A percentile compares a stretch with the other conserved stretches of the same genome.
phyloP scores from a whole-genome alignment of 2,329 filamentous ascomycete genomes.

The Curvularia sp. region DNA sequence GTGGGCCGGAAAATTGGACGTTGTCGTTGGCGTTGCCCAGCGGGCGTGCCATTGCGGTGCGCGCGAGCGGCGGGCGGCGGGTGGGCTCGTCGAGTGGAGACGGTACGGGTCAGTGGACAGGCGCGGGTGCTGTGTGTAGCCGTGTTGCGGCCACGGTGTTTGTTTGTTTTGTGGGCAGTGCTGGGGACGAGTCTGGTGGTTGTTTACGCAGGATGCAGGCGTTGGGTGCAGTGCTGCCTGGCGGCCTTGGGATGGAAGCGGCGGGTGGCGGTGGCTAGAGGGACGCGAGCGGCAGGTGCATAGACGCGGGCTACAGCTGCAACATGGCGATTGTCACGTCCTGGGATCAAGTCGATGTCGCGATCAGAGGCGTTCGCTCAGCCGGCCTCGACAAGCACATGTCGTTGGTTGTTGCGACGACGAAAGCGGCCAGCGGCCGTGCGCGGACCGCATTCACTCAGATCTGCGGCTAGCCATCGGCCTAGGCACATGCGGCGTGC shows the following conservation, averaged over 20 bases:
- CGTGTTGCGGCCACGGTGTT: not conserved
- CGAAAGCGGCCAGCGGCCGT: constrained; percentile 9
- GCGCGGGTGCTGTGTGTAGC: not conserved
- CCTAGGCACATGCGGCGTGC: constrained; percentile 17
- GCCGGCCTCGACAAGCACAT: constrained; percentile 14
- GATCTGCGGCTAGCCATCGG: constrained; percentile 19
- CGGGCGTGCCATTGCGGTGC: constrained; percentile 44
- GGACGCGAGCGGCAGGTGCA: not conserved
- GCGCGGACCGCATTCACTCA: constrained; percentile 17
- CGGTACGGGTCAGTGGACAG: not conserved
- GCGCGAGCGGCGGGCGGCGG: constrained; percentile 9
- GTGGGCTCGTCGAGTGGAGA: constrained; percentile 10
- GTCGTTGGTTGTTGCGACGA: constrained; percentile 2
- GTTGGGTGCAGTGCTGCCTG: constrained; percentile 23
- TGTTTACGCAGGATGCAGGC: not conserved
- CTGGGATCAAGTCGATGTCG: not conserved
- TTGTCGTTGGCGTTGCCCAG: constrained; percentile 29
- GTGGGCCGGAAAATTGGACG: constrained; percentile 39
- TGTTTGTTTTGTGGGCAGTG: not conserved
- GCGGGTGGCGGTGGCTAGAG: constrained; percentile 4
- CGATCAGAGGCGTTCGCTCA: not conserved
- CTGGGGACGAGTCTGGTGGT: not conserved
- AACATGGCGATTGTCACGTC: too few relatives aligned
- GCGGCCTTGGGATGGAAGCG: constrained; percentile 2
- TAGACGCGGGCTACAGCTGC: not conserved